phyloP scores from a whole-genome alignment of 106 monocot genomes.

The Phalaenopsis equestris region DNA sequence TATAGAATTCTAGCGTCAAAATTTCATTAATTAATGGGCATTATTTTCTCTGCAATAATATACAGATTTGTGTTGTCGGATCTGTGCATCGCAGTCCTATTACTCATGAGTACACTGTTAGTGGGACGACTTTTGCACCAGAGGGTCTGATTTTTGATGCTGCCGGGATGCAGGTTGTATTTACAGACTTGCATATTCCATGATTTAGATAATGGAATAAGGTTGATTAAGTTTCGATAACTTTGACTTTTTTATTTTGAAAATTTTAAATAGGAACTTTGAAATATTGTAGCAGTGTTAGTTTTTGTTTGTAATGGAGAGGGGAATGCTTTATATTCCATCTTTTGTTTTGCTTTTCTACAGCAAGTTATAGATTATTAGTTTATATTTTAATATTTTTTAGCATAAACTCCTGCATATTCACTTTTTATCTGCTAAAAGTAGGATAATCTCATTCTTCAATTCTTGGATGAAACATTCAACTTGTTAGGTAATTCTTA shows the following conservation, averaged over 20 bases:
- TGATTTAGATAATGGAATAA: conserved; percentile 1
- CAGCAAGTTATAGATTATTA: conserved; percentile 2
- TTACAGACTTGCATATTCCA: not conserved
- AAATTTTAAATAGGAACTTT: not conserved
- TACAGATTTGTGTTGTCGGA: conserved; percentile 80
- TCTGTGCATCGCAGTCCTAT: conserved; percentile 85
- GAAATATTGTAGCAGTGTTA: not conserved
- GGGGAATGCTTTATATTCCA: not conserved
- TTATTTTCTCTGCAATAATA: conserved; percentile 5
- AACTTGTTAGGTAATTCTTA: not conserved
- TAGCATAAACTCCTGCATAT: no score
- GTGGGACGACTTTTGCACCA: conserved; percentile 95
- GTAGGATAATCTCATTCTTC: not conserved
- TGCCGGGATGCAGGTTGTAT: conserved; percentile 60
- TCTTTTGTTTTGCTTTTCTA: not conserved
- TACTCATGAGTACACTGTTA: conserved; percentile 68
- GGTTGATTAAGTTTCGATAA: not conserved
- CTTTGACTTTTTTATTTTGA: not conserved
- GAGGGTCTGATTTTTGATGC: conserved; percentile 87
- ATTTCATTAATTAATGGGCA: not conserved
- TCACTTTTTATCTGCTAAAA: no score
- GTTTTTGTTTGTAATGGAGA: not conserved
- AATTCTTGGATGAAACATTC: not conserved
- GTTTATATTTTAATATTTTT: not conserved
- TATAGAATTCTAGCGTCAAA: not conserved